Evolutionary conservation across 139 green algal species (phyloP).

Genomic region (Chlamydomonas asymmetrica): DNA sequence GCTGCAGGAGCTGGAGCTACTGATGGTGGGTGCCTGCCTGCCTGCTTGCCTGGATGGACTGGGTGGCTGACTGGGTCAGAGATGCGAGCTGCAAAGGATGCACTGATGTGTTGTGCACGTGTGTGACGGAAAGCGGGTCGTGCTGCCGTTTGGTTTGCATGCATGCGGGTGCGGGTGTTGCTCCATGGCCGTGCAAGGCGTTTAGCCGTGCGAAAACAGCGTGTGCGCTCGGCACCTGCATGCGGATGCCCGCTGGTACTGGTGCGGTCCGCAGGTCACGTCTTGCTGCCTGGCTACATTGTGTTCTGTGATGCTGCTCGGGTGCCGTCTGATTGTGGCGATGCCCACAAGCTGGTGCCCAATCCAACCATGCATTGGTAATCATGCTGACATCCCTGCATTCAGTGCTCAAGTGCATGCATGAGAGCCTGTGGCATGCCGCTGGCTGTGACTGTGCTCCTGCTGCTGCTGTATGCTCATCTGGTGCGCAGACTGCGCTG

Average conservation of each 20-base stretch:
- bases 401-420: neutral
- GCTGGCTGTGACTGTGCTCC: too few species aligned
- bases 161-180: neutral
- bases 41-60: neutral
- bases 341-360: too few species aligned
- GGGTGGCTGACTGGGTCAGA: neutral
- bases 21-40: slow-evolving; percentile 1
- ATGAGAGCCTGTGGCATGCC: neutral
- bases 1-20: slow-evolving; percentile 31
- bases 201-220: too few species aligned
- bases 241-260: too few species aligned
- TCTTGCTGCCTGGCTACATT: too few species aligned
- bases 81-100: neutral
- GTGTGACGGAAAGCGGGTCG: neutral
- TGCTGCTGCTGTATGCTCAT: neutral
- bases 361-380: too few species aligned
- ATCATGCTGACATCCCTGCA: neutral
- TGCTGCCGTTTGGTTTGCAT: neutral
- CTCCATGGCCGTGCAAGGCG: neutral
- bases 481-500: neutral
- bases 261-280: too few species aligned
- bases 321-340: too few species aligned
- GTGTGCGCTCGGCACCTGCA: too few species aligned
- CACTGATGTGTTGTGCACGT: neutral
- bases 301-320: too few species aligned